Evolutionary conservation across 768 basidiomycete species (phyloP), one percentile per base, ranked within the genome.

Genomic region (Leucosporidium yakuticum): DNA sequence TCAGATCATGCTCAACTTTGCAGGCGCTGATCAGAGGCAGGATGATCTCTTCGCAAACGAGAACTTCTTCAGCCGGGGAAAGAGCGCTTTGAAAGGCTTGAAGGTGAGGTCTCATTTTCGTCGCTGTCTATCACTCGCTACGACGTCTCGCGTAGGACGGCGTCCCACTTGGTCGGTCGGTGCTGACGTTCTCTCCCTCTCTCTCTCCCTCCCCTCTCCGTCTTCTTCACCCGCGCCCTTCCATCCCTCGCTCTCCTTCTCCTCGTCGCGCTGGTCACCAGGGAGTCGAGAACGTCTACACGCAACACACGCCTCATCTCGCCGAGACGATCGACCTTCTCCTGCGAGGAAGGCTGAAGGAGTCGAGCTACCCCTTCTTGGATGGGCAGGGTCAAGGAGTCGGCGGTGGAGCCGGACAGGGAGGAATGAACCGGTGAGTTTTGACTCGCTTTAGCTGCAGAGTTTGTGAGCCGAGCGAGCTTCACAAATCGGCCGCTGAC

Each of bases 261-360:
- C 65, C 39, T 44, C 54, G 31, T 47, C 12, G 49, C 34, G 29
- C 36, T 7, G 2, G 1, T 7, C 44, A 70, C 5, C 64, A 94
- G 91, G 96, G 96, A 4, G 95, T 98, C 6, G 96, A 99, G 80
- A 99, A 99, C 75, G 94, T 98, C 21, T 99, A 97, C 77, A 99
- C 92, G 64, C 96, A 98, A 74, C 96, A 98, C 75, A 87, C 86
- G 21, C 96, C 96, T 11, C 93, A 94, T 78, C 82, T 99, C 8
- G 87, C 89, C 1, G 88, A 96, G 76, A 98, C 95, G 4, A 80
- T 98, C 21, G 96, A 99, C 75, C 84, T 89, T 62, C 80, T 99
- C 6, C 84, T 94, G 75, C 91, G 86, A 77, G 94, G 93, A 15
- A 83, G 88, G 63, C 79, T 99, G 67, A 87, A 85, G 73, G 96